Conservation (phyloP, 768 basidiomycete genomes). For the Boletus huronensis region DNA sequence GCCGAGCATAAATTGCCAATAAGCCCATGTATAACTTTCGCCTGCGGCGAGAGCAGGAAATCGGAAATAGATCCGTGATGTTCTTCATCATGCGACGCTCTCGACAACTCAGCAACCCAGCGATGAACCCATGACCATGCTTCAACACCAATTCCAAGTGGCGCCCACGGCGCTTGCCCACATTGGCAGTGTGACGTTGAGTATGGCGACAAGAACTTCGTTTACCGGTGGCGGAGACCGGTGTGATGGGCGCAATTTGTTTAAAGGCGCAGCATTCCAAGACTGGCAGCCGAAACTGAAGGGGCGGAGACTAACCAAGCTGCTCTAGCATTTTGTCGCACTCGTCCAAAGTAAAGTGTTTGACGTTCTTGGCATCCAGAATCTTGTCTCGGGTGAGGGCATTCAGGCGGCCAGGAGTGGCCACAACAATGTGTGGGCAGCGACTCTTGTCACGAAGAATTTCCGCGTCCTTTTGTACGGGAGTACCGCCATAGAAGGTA, state of each 20-base stretch:
- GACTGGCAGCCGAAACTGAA: constrained; percentile 67
- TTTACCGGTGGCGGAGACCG: constrained; percentile 31
- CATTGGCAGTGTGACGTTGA: constrained; percentile 39
- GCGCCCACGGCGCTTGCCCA: constrained; percentile 38
- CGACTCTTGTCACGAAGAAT: constrained; percentile 91
- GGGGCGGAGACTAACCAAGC: constrained; percentile 90
- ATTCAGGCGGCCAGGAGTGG: constrained; percentile 95
- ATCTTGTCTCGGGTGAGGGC: constrained; percentile 94
- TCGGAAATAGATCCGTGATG: constrained; percentile 34
- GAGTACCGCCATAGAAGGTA: constrained; percentile 97
- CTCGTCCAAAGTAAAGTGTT: constrained; percentile 99
- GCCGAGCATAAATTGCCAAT: constrained; percentile 9
- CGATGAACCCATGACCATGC: constrained; percentile 36
- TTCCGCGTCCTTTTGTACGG: constrained; percentile 91
- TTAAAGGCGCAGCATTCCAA: constrained; percentile 42
- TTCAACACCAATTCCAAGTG: constrained; percentile 38
- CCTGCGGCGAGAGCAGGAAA: constrained; percentile 33
- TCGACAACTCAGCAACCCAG: constrained; percentile 37
- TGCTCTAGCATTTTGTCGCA: constrained; percentile 99
- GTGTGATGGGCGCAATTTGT: constrained; percentile 42
- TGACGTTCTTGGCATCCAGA: constrained; percentile 92
- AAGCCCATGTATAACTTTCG: constrained; percentile 18
- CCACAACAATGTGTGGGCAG: constrained; percentile 99
- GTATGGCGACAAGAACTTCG: constrained; percentile 37
- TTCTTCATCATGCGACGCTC: constrained; percentile 34